Evolutionary conservation across 2,329 filamentous ascomycete species (phyloP).

Genomic region (Clonostachys solani): DNA sequence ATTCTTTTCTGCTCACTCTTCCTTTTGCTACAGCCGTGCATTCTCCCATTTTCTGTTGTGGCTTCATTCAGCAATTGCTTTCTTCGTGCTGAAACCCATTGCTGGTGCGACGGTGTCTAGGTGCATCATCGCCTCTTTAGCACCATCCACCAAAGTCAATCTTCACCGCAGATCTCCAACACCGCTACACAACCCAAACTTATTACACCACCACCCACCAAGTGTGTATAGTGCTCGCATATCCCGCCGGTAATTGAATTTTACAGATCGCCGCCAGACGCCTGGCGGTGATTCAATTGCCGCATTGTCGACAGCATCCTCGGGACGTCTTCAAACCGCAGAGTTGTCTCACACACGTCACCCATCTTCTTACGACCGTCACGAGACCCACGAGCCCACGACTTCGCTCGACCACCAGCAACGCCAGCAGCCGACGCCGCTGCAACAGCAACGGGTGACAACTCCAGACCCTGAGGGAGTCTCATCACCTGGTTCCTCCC

Average conservation of each 20-base stretch:
- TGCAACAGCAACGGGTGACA: constrained; percentile 14
- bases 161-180: too few relatives aligned
- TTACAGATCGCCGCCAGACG: too few relatives aligned
- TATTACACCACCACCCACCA: too few relatives aligned
- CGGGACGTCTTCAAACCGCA: constrained; percentile 30
- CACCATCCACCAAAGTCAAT: too few relatives aligned
- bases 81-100: too few relatives aligned
- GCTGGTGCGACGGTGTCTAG: too few relatives aligned
- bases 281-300: constrained; percentile 30
- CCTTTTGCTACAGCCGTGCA: constrained; percentile 2
- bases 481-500: constrained; percentile 35
- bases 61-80: too few relatives aligned
- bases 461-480: constrained; percentile 33
- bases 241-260: too few relatives aligned
- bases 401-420: constrained; percentile 31
- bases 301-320: constrained; percentile 43
- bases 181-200: too few relatives aligned
- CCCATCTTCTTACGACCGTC: constrained; percentile 41
- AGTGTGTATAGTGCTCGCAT: too few relatives aligned
- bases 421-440: constrained; percentile 33
- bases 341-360: constrained; percentile 39
- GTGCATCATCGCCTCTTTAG: too few relatives aligned
- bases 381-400: constrained; percentile 47
- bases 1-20: constrained; percentile 1
- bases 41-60: too few relatives aligned